phyloP scores from a whole-genome alignment of 2,329 filamentous ascomycete species.

The Biscogniauxia sp. region DNA sequence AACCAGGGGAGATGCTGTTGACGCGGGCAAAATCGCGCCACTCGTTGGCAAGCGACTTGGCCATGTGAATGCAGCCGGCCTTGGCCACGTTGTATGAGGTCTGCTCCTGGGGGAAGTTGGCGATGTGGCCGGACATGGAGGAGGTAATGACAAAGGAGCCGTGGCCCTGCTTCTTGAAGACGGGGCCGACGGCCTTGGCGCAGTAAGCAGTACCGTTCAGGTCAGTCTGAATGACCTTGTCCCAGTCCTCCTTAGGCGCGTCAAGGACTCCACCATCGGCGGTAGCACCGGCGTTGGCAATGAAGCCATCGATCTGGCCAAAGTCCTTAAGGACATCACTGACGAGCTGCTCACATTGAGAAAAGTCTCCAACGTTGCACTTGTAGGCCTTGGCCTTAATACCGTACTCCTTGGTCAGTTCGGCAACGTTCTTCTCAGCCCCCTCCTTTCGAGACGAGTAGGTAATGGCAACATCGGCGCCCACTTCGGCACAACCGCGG shows the following conservation, averaged over 20 bases:
- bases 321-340: conserved; percentile 70
- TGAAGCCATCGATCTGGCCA: conserved; percentile 69
- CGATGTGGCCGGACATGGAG: conserved; percentile 64
- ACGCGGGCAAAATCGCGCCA: conserved; percentile 62
- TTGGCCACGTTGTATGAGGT: conserved; percentile 61
- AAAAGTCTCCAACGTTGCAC: conserved; percentile 55
- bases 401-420: conserved; percentile 64
- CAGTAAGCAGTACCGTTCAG: conserved; percentile 66
- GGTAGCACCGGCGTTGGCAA: conserved; percentile 68
- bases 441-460: conserved; percentile 69
- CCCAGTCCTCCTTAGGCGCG: conserved; percentile 55
- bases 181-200: conserved; percentile 55
- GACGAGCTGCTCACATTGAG: conserved; percentile 51
- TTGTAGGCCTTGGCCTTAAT: conserved; percentile 64
- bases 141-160: conserved; percentile 64
- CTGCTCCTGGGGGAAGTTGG: conserved; percentile 64
- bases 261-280: conserved; percentile 57
- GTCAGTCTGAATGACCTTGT: conserved; percentile 57
- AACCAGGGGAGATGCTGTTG: conserved; percentile 62
- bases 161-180: conserved; percentile 60
- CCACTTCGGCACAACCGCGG: conserved; percentile 68
- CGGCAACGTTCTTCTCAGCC: conserved; percentile 62
- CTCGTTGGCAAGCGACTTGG: conserved; percentile 51
- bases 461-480: conserved; percentile 69
- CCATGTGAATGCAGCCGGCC: conserved; percentile 44